Evolutionary conservation across 192 early-diverging fungal genomes (phyloP).

Genomic region (Entomortierella lignicola): DNA sequence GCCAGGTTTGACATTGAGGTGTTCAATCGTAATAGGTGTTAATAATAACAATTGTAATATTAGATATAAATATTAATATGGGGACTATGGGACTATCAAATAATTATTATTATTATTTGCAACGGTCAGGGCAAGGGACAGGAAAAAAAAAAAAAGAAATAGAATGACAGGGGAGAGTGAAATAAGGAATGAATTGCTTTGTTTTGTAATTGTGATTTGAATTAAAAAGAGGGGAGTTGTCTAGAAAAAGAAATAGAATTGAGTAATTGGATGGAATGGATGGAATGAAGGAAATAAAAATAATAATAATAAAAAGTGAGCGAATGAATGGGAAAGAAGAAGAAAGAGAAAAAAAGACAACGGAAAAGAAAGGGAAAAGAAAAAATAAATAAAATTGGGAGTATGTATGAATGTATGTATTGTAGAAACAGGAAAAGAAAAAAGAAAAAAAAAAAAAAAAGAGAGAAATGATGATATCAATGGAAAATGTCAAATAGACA

Average conservation of each 20-base stretch:
- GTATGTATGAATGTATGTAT: neutral
- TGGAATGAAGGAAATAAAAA: neutral
- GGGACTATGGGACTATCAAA: neutral
- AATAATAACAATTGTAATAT: too few relatives aligned
- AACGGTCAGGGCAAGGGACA: conserved; percentile 5
- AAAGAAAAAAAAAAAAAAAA: neutral
- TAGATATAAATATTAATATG: too few relatives aligned
- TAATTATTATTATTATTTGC: neutral
- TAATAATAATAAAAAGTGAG: neutral
- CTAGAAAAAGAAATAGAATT: neutral
- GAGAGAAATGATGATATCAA: neutral
- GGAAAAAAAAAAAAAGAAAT: neutral
- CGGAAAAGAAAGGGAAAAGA: neutral
- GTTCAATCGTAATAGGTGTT: too few relatives aligned
- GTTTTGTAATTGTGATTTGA: neutral
- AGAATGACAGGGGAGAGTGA: neutral
- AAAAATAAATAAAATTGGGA: neutral
- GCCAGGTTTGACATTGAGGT: conserved; percentile 23
- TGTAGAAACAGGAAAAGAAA: neutral
- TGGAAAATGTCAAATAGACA: neutral
- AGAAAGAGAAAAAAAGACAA: neutral
- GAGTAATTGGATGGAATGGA: neutral
- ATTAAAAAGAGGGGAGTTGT: neutral
- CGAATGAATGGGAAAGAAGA: neutral
- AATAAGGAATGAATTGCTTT: neutral